Evolutionary conservation across 2,329 filamentous ascomycete genomes (phyloP), one percentile per base, ranked within the genome.

Genomic region (Dactylellina parvicollis): DNA sequence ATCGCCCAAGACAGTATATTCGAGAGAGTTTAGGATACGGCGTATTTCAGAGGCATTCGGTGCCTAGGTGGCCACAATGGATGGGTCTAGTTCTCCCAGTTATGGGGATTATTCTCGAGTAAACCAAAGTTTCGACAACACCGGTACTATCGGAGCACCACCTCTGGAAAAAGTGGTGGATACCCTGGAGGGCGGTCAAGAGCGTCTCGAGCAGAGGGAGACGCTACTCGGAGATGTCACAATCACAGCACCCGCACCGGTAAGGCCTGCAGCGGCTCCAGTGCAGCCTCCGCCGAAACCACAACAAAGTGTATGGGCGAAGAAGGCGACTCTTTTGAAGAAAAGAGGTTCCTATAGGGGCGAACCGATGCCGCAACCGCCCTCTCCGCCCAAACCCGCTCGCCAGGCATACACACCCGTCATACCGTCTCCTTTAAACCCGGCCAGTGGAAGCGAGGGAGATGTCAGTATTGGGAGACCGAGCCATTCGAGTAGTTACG

Each of bases 371-470:
- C 55, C 69, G 18, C 38, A 32, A 12, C 69, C 69, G n/a, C 69
- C 60, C 1, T 40, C 36, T 9, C 69, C 69, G 30, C 69, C 69
- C 12, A 64, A 66, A 30, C 47, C 44, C 1, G 40, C 50, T 18
- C 60, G 42, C 4, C 52, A 65, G 36, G 77, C 79, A 2, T 79
- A 80, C 60, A 69, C 75, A 10, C 78, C 79, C 1, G 70, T 52
- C 16, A 49, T 78, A 10, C 76, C 79, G 2, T 80, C 79, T 4
- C 79, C 79, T n/a, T 69, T 80, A 24, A 79, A 79, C 54, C 75
- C 77, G 8, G 75, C 77, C 4, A 71, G 62, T 44, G 47, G 56
- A 1, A 64, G 71, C n/a, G 69, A 73, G 24, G 61, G 49, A 14
- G 62, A 65, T 14, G 12, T 42, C 4, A 64, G 44, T 32, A 32